Evolutionary conservation across 345 rosid species (phyloP), one percentile per base, ranked within the genome.

Genomic region (Populus ilicifolia): DNA sequence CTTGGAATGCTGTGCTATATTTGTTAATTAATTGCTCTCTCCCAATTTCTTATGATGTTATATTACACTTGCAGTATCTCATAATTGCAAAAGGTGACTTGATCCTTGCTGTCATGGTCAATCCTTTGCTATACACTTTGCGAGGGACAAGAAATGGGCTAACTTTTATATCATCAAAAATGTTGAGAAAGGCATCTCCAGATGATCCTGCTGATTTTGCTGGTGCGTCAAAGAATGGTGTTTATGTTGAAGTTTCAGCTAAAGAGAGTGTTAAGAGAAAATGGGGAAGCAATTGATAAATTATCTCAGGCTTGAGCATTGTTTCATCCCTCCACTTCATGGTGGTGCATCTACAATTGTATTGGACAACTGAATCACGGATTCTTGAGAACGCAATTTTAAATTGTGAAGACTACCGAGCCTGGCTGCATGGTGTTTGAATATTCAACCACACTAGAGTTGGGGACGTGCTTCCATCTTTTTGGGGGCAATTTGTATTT

Each of bases 231-330:
- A 84, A 81, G 78, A 86, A 85, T 44, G 87, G 82, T 77, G 86
- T 63, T 68, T 67, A 12, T 52, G 70, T 27, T 73, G 75, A n/a
- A 44, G 85, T 80, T 77, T 90, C 97, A 72, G 97, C 98, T 71
- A 93, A 91, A 86, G 96, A 94, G 67, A 85, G 80, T 75, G 93
- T 92, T 68, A 50, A 89, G 69, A 89, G 85, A 74, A 94, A 94
- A 86, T 94, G 97, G 96, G 97, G 94, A 82, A 91, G 89, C 48
- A 81, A 83, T 77, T 94, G 78, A 91, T 69, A 54, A 5, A 64
- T 39, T 36, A 30, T 80, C 71, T 35, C 70, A 35, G 82, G 77
- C 79, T 81, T 63, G 56, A 67, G 68, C 35, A n/a, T 77, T 59
- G 13, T 35, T 72, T 69, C 11, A 7, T 67, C 70, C 2, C 9